phyloP scores from a whole-genome alignment of 2,329 filamentous ascomycete species.

The Trichoderma koningiopsis region DNA sequence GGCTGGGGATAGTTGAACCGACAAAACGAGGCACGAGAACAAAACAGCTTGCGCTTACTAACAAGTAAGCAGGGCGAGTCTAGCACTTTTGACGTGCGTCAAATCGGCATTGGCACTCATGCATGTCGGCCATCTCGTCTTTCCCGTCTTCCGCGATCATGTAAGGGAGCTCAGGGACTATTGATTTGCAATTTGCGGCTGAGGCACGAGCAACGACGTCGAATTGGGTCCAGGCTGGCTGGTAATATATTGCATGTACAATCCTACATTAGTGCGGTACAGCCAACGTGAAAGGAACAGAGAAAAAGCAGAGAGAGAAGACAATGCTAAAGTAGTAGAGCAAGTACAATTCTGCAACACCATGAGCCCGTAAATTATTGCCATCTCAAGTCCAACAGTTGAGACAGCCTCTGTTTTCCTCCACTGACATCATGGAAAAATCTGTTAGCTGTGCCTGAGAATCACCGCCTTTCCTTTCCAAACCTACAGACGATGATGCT shows the following conservation, averaged over 20 bases:
- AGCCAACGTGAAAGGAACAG: background rate
- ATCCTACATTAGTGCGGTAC: background rate
- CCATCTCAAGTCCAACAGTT: background rate
- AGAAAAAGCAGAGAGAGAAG: background rate
- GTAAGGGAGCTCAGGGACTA: background rate
- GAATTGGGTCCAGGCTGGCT: background rate
- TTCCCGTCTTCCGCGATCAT: background rate
- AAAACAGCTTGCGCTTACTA: background rate
- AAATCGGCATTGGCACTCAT: background rate
- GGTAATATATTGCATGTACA: background rate
- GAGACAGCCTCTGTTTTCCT: background rate
- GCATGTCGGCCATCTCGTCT: background rate
- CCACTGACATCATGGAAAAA: constrained; percentile 7
- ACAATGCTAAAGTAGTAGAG: background rate
- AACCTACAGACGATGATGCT: background rate
- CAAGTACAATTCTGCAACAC: background rate
- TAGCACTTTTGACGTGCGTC: background rate
- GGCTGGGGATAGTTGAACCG: background rate
- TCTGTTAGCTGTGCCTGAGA: constrained; percentile 9
- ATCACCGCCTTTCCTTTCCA: constrained; percentile 11
- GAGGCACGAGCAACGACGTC: background rate
- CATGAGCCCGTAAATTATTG: too few species aligned
- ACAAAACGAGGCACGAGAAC: background rate
- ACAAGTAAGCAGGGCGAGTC: background rate
- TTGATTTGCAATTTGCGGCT: background rate